Evolutionary conservation across 805 yeast species (phyloP), one percentile per base, ranked within the genome.

Genomic region (Lipomyces spencermartinsiae): DNA sequence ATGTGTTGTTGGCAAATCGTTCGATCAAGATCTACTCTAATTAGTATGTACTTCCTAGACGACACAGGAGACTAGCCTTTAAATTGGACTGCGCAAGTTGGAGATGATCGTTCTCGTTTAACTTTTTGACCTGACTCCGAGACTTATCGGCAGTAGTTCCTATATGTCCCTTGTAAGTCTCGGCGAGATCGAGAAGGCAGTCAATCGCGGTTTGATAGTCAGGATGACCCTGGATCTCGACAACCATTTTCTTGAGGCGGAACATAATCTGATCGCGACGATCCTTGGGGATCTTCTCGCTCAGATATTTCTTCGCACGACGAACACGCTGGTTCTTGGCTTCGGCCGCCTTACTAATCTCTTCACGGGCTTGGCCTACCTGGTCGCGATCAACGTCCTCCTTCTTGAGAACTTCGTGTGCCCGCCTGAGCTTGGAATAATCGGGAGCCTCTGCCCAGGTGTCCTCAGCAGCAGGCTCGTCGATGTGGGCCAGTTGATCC

Each of bases 201-300:
- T 67, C 69, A n/a, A 71, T 51, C 14, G 72, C 74, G 35, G 58
- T 60, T 53, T 63, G 66, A 39, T 71, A 71, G 19, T 71, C 72
- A 22, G 58, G 61, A 22, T 66, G 70, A 6, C 62, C 65, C 56
- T 71, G 74, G 61, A 71, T 65, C 59, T 71, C 72, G 37, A 62
- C 68, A 31, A 70, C 55, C 61, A 63, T 61, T 25, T 64, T 59
- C 65, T 64, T 62, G 55, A 70, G 67, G 1, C 73, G 65, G 43
- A 9, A 22, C 31, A 70, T 53, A 7, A 55, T 31, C 59, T 64
- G 67, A 9, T 63, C 66, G 8, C 68, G 67, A 10, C 73, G 67
- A 58, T 70, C 70, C 61, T 58, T 35, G 55, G 73, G 68, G 22
- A 70, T 8, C 31, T 70, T 70, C 35, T 61, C 53, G 9, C 33